Percentiles rank a stretch among this genome's conserved stretches.
phyloP scores from a whole-genome alignment of 306 rosid species.

The Morella rubra region DNA sequence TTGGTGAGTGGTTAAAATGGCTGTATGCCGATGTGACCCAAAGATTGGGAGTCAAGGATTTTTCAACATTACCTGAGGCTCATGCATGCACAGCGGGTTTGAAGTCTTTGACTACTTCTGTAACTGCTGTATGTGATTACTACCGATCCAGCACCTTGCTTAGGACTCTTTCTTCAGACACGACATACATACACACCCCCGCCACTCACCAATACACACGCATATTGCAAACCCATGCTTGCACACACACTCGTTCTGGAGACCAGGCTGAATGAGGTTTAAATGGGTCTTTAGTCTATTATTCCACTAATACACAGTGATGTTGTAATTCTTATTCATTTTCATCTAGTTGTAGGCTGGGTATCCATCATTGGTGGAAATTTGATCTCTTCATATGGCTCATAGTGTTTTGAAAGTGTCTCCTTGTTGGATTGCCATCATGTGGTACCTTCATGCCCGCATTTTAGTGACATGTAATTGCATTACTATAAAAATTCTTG shows the following conservation, averaged over 20 bases:
- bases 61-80: slow-evolving; percentile 90
- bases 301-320: background rate
- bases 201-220: too few relatives aligned
- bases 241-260: too few relatives aligned
- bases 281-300: background rate
- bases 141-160: slow-evolving; percentile 12
- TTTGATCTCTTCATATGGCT: slow-evolving; percentile 4
- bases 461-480: slow-evolving; percentile 4
- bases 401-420: slow-evolving; percentile 5
- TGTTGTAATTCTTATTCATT: background rate
- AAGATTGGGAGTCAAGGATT: slow-evolving; percentile 76
- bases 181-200: too few relatives aligned
- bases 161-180: background rate
- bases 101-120: slow-evolving; percentile 89
- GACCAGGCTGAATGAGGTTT: background rate
- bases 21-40: slow-evolving; percentile 81
- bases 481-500: background rate
- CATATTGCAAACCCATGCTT: too few relatives aligned
- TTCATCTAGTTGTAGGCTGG: slow-evolving; percentile 15
- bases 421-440: slow-evolving; percentile 7
- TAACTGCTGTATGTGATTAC: slow-evolving; percentile 74
- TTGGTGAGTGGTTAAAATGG: slow-evolving; percentile 92
- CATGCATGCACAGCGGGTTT: slow-evolving; percentile 99
- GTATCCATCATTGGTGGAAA: slow-evolving; percentile 14
- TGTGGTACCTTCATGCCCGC: slow-evolving; percentile 2